phyloP scores from a whole-genome alignment of 2,329 filamentous ascomycete genomes.

The Penicillium sp. region DNA sequence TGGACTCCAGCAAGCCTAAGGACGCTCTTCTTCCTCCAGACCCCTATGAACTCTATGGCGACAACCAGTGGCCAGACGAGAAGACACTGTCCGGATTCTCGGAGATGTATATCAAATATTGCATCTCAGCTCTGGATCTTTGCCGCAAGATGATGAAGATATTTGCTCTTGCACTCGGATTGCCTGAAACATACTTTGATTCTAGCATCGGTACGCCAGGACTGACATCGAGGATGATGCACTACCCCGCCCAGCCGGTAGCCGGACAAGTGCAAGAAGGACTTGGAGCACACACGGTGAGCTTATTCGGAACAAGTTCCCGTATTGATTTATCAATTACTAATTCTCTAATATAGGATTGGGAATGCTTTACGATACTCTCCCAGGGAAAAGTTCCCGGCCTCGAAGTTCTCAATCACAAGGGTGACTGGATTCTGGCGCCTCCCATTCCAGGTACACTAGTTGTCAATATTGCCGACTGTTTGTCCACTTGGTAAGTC shows the following conservation, averaged over 20 bases:
- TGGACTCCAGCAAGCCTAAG: constrained; percentile 24
- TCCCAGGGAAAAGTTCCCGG: constrained; percentile 49
- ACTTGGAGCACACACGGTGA: constrained; percentile 49
- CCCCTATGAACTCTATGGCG: constrained; percentile 30
- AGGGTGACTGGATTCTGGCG: constrained; percentile 36
- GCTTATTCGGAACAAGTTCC: background rate
- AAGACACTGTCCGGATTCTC: constrained; percentile 27
- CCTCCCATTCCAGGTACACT: constrained; percentile 35
- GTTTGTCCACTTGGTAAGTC: constrained; percentile 34
- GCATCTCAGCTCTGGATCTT: constrained; percentile 22
- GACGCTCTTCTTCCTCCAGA: constrained; percentile 26
- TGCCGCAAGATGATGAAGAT: constrained; percentile 41
- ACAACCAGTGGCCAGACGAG: constrained; percentile 34
- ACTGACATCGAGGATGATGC: constrained; percentile 49
- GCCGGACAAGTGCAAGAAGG: constrained; percentile 45
- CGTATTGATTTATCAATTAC: background rate
- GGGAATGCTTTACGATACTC: constrained; percentile 50
- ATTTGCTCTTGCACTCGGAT: constrained; percentile 48
- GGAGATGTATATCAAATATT: constrained; percentile 30
- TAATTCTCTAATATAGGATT: constrained; percentile 36
- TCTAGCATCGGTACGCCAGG: constrained; percentile 42
- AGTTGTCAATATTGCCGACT: constrained; percentile 45
- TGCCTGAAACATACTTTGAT: constrained; percentile 47
- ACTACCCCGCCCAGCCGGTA: constrained; percentile 48
- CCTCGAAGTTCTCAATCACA: constrained; percentile 43